These are phyloP conservation scores for Spongispora temasekensis DNA, from an alignment of 1,284 basidiomycete genomes.

Conservation along the genomic window DNA sequence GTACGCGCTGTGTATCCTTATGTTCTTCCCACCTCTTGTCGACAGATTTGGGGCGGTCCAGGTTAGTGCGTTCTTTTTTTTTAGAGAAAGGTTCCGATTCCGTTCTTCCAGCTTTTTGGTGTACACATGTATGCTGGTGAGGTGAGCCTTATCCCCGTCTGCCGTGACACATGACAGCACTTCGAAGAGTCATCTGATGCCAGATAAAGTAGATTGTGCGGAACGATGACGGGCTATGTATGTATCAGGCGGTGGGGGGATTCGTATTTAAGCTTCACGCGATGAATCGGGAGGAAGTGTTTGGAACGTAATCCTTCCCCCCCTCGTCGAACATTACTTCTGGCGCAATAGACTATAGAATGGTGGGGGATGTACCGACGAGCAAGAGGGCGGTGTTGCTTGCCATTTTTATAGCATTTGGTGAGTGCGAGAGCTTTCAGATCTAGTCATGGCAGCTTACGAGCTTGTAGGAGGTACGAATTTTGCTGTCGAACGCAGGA, in stretches of 20 bases:
- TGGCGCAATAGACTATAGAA: too few relatives aligned
- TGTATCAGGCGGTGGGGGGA: too few relatives aligned
- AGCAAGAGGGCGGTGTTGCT: slow-evolving; percentile 58
- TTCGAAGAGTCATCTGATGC: slow-evolving; percentile 22
- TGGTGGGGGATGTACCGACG: slow-evolving; percentile 47
- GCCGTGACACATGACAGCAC: slow-evolving; percentile 8
- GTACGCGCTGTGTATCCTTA: too few relatives aligned
- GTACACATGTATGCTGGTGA: too few relatives aligned
- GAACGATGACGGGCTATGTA: too few relatives aligned
- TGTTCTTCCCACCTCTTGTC: too few relatives aligned
- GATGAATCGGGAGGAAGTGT: too few relatives aligned
- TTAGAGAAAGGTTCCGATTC: background rate
- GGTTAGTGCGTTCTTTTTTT: background rate
- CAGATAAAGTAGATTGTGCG: background rate
- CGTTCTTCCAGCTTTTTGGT: slow-evolving; percentile 2
- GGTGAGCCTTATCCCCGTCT: slow-evolving; percentile 1
- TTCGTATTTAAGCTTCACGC: too few relatives aligned
- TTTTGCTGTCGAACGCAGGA: too few relatives aligned
- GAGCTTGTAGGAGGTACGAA: slow-evolving; percentile 14
- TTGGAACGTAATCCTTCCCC: too few relatives aligned
- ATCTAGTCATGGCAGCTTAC: slow-evolving; percentile 20
- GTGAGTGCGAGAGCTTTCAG: slow-evolving; percentile 23
- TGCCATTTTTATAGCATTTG: slow-evolving; percentile 61
- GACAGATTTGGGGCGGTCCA: too few relatives aligned
- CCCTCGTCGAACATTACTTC: too few relatives aligned